Conservation (phyloP, 257 asterid species). For the Capsicum baccatum region DNA sequence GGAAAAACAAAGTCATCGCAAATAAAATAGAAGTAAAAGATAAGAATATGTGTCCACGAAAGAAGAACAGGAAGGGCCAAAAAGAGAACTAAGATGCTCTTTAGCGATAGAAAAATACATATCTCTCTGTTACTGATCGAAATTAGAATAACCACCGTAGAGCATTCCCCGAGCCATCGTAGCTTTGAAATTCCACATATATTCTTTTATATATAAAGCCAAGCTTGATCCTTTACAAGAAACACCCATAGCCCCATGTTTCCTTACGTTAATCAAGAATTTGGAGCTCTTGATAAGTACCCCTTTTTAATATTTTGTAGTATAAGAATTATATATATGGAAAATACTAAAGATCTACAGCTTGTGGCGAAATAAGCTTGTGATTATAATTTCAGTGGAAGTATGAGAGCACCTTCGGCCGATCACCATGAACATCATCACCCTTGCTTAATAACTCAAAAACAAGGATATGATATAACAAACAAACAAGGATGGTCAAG, state of each 20-base stretch:
- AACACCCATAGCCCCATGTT: constrained; percentile 36
- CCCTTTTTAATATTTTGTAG: background rate
- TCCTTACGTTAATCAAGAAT: constrained; percentile 12
- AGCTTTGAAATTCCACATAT: constrained; percentile 29
- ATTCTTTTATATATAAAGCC: constrained; percentile 2
- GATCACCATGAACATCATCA: constrained; percentile 50
- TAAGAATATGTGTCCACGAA: constrained; percentile 40
- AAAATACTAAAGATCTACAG: constrained; percentile 19
- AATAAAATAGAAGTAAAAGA: background rate
- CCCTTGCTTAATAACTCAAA: constrained; percentile 19
- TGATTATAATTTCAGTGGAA: constrained; percentile 70
- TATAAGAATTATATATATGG: background rate
- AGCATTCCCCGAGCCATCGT: constrained; percentile 54
- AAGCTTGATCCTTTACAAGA: constrained; percentile 34
- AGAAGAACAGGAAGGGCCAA: constrained; percentile 49
- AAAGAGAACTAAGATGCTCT: constrained; percentile 47
- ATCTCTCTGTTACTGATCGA: constrained; percentile 28
- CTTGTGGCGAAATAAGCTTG: constrained; percentile 88
- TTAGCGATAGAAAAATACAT: constrained; percentile 27
- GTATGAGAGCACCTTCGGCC: constrained; percentile 68
- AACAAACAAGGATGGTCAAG: background rate
- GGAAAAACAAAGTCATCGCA: constrained; percentile 53
- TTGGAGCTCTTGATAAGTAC: background rate
- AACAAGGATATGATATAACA: background rate
- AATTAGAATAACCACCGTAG: constrained; percentile 44